Evolutionary conservation across 768 basidiomycete species (phyloP).

Genomic region (Amanita rimosa): DNA sequence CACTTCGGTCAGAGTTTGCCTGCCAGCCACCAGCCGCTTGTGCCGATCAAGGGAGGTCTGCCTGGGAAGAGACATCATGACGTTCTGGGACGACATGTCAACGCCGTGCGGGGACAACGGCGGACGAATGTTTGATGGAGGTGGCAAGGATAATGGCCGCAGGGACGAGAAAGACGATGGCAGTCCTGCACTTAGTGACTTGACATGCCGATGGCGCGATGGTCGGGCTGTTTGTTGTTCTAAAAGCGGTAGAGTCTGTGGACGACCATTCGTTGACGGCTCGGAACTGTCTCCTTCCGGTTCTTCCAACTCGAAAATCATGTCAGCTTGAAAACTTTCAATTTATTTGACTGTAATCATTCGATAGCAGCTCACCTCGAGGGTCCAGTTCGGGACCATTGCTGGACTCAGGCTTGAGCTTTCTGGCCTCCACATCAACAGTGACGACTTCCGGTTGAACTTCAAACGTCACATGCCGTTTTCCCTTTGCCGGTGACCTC

Average conservation of each 20-base stretch:
- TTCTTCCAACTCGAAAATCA: slow-evolving; percentile 65
- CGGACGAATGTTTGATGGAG: slow-evolving; percentile 45
- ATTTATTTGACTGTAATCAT: not conserved
- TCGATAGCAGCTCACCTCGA: slow-evolving; percentile 30
- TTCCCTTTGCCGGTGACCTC: slow-evolving; percentile 27
- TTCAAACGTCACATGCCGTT: slow-evolving; percentile 66
- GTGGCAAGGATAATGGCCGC: slow-evolving; percentile 60
- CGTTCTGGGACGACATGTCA: slow-evolving; percentile 23
- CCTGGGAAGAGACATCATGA: slow-evolving; percentile 21
- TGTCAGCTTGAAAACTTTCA: slow-evolving; percentile 25
- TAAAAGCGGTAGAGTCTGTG: slow-evolving; percentile 28
- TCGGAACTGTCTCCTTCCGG: slow-evolving; percentile 37
- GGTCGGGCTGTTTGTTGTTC: slow-evolving; percentile 28
- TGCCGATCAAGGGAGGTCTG: slow-evolving; percentile 3
- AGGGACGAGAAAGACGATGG: slow-evolving; percentile 48
- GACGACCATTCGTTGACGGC: slow-evolving; percentile 17
- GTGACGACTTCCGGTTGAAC: slow-evolving; percentile 44
- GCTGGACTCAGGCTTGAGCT: slow-evolving; percentile 20
- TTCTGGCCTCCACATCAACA: slow-evolving; percentile 26
- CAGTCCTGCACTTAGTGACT: slow-evolving; percentile 27
- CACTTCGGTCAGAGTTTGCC: slow-evolving; percentile 13
- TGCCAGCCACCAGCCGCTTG: not conserved
- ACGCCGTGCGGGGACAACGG: slow-evolving; percentile 26
- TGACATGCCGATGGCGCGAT: slow-evolving; percentile 17
- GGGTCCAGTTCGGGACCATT: slow-evolving; percentile 17